Percentiles rank a stretch among this genome's conserved stretches.
These are phyloP conservation scores for Arxiozyma slooffiae DNA, from an alignment of 1,139 yeast genomes.

Conservation along the genomic window DNA sequence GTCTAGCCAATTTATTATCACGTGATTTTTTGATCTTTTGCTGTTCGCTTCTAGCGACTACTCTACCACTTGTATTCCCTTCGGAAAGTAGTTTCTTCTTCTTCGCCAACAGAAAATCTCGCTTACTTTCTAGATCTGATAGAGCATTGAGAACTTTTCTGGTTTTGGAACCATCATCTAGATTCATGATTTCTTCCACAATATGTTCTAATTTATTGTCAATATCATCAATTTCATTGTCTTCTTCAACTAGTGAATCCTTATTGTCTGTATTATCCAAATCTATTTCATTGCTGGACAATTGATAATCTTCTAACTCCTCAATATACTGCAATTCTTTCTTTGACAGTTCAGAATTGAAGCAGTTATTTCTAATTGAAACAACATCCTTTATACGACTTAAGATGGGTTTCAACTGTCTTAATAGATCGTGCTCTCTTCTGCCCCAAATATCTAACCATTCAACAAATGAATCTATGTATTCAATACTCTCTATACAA, in stretches of 20 bases:
- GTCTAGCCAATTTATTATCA: constrained; percentile 17
- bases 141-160: constrained; percentile 19
- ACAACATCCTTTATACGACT: constrained; percentile 50
- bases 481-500: constrained; percentile 50
- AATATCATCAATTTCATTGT: constrained; percentile 14
- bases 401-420: constrained; percentile 49
- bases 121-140: constrained; percentile 20
- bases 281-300: constrained; percentile 29
- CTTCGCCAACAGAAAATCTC: constrained; percentile 19
- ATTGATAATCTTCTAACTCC: constrained; percentile 33
- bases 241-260: constrained; percentile 10
- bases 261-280: constrained; percentile 14
- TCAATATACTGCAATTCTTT: constrained; percentile 37
- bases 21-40: constrained; percentile 14
- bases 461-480: constrained; percentile 44
- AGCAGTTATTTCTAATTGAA: constrained; percentile 48
- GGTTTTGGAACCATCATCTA: constrained; percentile 28
- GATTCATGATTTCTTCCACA: constrained; percentile 28
- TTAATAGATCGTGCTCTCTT: constrained; percentile 58
- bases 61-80: constrained; percentile 15
- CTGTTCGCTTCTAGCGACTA: constrained; percentile 19
- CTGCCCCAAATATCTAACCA: constrained; percentile 75
- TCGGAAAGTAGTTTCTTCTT: constrained; percentile 13
- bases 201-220: constrained; percentile 28
- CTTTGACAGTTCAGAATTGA: constrained; percentile 32